phyloP scores from a whole-genome alignment of 2,329 filamentous ascomycete genomes.

The Colletotrichum navitas region DNA sequence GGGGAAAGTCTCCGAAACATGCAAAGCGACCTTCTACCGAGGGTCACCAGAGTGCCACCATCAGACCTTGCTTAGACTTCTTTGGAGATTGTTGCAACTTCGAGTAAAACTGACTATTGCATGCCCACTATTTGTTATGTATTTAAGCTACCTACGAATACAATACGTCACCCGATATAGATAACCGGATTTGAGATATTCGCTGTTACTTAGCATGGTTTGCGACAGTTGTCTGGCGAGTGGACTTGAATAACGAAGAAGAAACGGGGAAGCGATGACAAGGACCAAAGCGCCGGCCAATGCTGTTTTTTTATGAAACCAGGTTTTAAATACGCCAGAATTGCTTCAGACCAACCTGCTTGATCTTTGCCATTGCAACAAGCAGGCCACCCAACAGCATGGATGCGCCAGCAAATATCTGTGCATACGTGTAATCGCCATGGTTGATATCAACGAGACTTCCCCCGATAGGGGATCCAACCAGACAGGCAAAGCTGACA shows the following conservation, averaged over 20 bases:
- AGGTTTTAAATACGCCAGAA: slow-evolving; percentile 23
- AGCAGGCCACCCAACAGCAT: slow-evolving; percentile 34
- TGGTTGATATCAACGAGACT: slow-evolving; percentile 54
- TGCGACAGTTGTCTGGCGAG: background rate
- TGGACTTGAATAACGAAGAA: background rate
- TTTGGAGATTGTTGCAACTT: background rate
- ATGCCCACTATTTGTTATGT: background rate
- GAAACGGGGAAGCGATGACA: background rate
- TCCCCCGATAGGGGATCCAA: slow-evolving; percentile 56
- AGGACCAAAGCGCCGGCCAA: background rate
- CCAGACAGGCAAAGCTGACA: slow-evolving; percentile 53
- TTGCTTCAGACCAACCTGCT: slow-evolving; percentile 29
- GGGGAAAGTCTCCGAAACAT: background rate
- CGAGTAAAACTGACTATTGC: background rate
- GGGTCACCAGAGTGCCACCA: too few relatives aligned
- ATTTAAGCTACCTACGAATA: background rate
- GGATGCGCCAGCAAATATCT: slow-evolving; percentile 29
- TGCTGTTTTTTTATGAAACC: background rate
- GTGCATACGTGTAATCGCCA: slow-evolving; percentile 26
- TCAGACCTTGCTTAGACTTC: background rate
- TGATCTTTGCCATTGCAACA: slow-evolving; percentile 35
- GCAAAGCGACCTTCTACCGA: background rate
- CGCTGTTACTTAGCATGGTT: too few relatives aligned
- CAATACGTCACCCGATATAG: background rate
- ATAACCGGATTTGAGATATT: too few relatives aligned